Base-by-base conservation (phyloP, 179 eudicot genomes). In the Spinacia oleracea region DNA sequence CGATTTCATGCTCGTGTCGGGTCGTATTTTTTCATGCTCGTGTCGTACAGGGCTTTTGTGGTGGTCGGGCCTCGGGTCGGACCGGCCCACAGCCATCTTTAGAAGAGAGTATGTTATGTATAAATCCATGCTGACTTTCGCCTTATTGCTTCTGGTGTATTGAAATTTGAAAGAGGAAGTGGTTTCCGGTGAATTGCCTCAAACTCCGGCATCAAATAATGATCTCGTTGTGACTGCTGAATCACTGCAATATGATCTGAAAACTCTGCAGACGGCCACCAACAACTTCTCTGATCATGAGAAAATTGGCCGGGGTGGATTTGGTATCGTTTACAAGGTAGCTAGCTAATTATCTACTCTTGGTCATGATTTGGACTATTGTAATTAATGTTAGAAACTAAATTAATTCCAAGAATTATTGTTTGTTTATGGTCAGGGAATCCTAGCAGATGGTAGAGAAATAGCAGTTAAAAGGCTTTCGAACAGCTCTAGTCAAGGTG, bases 241-340 rank as follows among this genome's bases (percentile, higher is more conserved):
- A 42, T 79, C 77, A 27, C 55, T 83, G 46, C 80, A 79, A 50
- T 83, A 79, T 32, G 74, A 64, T 5, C 32, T 79, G 11, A 9
- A 12, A 7, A 73, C 64, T 4, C 77, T 83, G 0, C 59, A 83
- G 70, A 63, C 50, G 55, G 85, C 85, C 70, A 79, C 85, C 23
- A 83, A 79, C 50, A 75, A 76, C 42, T 83, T 83, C 65, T 63
- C 74, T 4, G 70, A 51, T 20, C 71, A 71, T 10, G 60, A 72
- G 12, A 71, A 71, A 32, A 70, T 83, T 2, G 85, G 85, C 9
- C 73, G 55, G 20, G 85, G 85, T 4, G 85, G 85, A 40, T 83
- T 83, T 65, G 85, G 82, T 6, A 74, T 55, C 55, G 85, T 83
- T 29, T 83, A 83, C 32, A 83, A 75, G 85, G 85, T 83, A 75